Evolutionary conservation across 2,329 filamentous ascomycete species (phyloP), one percentile per base, ranked within the genome.

Genomic region (Ustulina deusta): DNA sequence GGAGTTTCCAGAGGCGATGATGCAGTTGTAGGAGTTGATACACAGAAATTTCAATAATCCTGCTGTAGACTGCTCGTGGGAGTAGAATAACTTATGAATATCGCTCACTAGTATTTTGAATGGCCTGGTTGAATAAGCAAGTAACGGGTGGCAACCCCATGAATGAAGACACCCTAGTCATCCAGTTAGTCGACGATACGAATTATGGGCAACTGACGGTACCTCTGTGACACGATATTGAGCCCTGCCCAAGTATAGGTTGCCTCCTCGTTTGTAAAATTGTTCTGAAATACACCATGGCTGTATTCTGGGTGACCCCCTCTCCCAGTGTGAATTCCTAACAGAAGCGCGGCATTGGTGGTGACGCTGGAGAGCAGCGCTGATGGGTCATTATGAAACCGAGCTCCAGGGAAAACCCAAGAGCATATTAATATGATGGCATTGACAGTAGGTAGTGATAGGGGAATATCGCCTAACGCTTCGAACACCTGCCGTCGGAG

Each of bases 221-320:
- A 85, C 83, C 82, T 81, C 68, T 87, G 85, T 0, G 83, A 80
- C 7, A 87, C 78, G 15, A 86, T 83, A 27, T 85, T 86, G 68
- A 84, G 84, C 1, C 83, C 84, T 2, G 84, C 79, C 86, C 86
- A 88, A 0, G 85, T 86, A 54, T 79, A 83, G 0, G 81, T 80
- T 2, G 85, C 85, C 65, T 87, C 85, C 63, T 87, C 83, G 60
- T 87, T 82, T 0, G 83, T 83, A 48, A 82, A 79, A 54, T 81
- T 79, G 27, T 81, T 79, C 61, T 82, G 80, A 22, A 81, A 81
- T 7, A 80, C 75, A 0, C 83, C 83, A 13, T 84, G 79, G 46
- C 80, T 79, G 61, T 85, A 85, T 68, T 85, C 83, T 0, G 81
- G 80, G 60, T 87, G 81, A 0, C 79, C 80, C n/a, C 85, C 86